Percentiles rank a stretch among this genome's conserved stretches.
These are phyloP conservation scores for Umbelopsis isabellina DNA, from an alignment of 192 early-diverging fungal species.

Conservation along the genomic window DNA sequence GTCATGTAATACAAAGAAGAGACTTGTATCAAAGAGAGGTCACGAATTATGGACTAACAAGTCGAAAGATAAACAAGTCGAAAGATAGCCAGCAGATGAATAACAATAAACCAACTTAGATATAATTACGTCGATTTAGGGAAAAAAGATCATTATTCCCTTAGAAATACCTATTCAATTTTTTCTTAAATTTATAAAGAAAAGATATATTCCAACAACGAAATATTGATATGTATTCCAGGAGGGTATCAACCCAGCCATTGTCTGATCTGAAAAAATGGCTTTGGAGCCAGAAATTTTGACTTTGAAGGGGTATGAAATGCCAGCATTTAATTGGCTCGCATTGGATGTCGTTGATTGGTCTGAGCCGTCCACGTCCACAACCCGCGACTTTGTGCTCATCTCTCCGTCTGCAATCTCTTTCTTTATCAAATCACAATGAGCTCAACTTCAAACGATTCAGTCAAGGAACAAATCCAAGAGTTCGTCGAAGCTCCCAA, in stretches of 20 bases:
- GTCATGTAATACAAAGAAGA: slow-evolving; percentile 42
- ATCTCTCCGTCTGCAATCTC: slow-evolving; percentile 13
- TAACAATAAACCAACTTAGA: not conserved
- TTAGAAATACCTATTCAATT: no score
- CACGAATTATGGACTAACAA: slow-evolving; percentile 10
- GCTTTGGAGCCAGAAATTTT: not conserved
- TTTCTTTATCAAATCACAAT: slow-evolving; percentile 24
- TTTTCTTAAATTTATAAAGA: no score
- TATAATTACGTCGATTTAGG: not conserved
- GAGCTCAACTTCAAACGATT: slow-evolving; percentile 44
- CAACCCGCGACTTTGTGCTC: slow-evolving; percentile 8
- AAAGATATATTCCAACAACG: no score
- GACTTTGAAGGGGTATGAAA: not conserved
- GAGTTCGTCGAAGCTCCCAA: slow-evolving; percentile 83
- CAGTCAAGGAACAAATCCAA: slow-evolving; percentile 57
- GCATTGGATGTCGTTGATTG: slow-evolving; percentile 12
- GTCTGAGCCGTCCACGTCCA: slow-evolving; percentile 22
- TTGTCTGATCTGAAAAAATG: not conserved
- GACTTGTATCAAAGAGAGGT: slow-evolving; percentile 9
- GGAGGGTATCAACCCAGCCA: no score
- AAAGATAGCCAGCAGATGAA: not conserved
- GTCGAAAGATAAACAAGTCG: not conserved
- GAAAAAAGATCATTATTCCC: no score
- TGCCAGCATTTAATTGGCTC: not conserved
- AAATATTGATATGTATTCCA: no score